A percentile compares a stretch with the other conserved stretches of the same genome.
These are phyloP conservation scores for Mycena rosella DNA, from an alignment of 768 basidiomycete species.

Conservation along the genomic window DNA sequence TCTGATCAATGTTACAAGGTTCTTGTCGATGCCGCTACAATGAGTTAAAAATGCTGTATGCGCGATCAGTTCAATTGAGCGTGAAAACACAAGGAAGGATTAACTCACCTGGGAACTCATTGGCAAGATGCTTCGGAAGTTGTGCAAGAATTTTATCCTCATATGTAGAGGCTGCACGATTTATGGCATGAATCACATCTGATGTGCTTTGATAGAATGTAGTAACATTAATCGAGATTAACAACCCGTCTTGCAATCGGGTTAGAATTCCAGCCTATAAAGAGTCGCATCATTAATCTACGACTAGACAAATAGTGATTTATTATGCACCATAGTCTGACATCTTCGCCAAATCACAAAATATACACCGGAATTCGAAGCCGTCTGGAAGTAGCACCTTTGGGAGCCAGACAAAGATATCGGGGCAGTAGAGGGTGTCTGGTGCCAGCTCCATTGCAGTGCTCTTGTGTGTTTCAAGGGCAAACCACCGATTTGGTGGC, in stretches of 20 bases:
- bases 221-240: not conserved
- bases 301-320: too few species aligned
- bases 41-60: constrained; percentile 17
- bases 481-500: constrained; percentile 1
- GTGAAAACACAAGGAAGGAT: too few species aligned
- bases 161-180: constrained; percentile 6
- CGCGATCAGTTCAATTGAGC: not conserved
- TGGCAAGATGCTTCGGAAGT: constrained; percentile 1
- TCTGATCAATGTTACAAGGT: not conserved
- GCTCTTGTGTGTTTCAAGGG: not conserved
- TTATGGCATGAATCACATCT: not conserved
- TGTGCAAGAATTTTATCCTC: constrained; percentile 7
- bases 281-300: too few species aligned
- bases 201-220: not conserved
- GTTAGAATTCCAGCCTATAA: constrained; percentile 19
- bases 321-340: not conserved
- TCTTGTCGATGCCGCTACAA: constrained; percentile 21
- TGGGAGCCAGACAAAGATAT: constrained; percentile 2
- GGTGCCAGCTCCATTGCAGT: not conserved
- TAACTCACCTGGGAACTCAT: constrained; percentile 19
- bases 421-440: not conserved
- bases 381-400: not conserved
- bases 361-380: not conserved
- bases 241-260: constrained; percentile 8
- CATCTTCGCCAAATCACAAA: not conserved